Conservation (phyloP, 768 basidiomycete genomes). For the Pleurotus tuoliensis region DNA sequence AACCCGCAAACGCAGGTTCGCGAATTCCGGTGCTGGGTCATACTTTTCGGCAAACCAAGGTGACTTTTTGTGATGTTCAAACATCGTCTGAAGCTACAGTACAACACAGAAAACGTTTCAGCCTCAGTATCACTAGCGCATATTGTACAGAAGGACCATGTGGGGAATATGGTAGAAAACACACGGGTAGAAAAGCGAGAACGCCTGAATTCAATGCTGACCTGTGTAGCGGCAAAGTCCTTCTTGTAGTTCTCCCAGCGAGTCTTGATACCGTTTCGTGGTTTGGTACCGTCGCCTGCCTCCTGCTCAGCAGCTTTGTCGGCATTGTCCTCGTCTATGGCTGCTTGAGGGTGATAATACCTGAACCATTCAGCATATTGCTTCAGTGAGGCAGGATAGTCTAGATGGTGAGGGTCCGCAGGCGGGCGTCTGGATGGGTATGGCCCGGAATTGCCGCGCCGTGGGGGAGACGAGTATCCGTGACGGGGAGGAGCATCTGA, state of each 20-base stretch:
- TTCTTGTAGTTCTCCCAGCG: conserved; percentile 95
- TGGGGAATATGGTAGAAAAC: conserved; percentile 22
- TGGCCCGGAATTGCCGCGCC: conserved; percentile 49
- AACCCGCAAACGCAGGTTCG: conserved; percentile 69
- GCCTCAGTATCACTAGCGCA: conserved; percentile 17
- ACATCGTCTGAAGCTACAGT: conserved; percentile 89
- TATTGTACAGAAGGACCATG: conserved; percentile 16
- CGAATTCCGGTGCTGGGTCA: conserved; percentile 70
- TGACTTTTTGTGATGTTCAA: conserved; percentile 92
- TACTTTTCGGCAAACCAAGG: conserved; percentile 98
- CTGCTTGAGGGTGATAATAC: conserved; percentile 68
- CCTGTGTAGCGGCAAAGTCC: conserved; percentile 84
- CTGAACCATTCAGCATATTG: conserved; percentile 90
- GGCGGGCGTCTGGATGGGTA: conserved; percentile 60
- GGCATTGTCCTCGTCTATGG: conserved; percentile 75
- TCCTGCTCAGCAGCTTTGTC: conserved; percentile 84
- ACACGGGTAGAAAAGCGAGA: conserved; percentile 11
- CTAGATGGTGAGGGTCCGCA: conserved; percentile 76
- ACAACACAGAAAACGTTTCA: conserved; percentile 32
- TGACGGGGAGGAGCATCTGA: conserved; percentile 68
- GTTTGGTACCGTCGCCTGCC: conserved; percentile 77
- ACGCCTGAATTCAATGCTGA: conserved; percentile 38
- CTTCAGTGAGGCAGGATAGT: conserved; percentile 77
- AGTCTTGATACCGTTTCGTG: conserved; percentile 76
- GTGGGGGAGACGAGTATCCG: conserved; percentile 56